Evolutionary conservation across 192 early-diverging fungal species (phyloP), one percentile per base, ranked within the genome.

Genomic region (Coemansia sp.): DNA sequence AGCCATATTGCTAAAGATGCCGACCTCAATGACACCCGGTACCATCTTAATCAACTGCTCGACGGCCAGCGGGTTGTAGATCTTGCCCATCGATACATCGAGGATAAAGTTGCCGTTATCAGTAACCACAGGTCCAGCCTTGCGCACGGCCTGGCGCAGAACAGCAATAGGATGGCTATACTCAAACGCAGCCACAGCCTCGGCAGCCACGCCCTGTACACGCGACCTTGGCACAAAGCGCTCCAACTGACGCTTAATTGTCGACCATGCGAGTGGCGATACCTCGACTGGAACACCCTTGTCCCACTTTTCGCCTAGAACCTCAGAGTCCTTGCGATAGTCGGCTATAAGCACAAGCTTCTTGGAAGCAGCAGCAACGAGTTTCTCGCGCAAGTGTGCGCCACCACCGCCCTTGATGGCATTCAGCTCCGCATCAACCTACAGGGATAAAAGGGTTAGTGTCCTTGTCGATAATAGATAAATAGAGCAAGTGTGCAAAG

Each of bases 331-430:
- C 77, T 98, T 98, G 58, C 93, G 79, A 77, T 89, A 93, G 77
- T 98, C 96, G 41, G 94, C 96, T 67, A 98, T 91, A 64, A 98
- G 85, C 18, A 96, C 87, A 78, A 96, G 92, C 75, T 89, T 92
- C 50, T 87, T 88, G 20, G 95, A 88, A 2, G 90, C 91, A 65
- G 88, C 86, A 20, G 95, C 95, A 41, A 98, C 94, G 12, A 97
- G 87, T 85, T 97, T 97, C 75, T 98, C 96, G 73, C 93, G 94
- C 67, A 98, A 80, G 60, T 98, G 96, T 60, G 94, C 95, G 31
- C 84, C 96, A 62, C 96, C 96, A 29, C 96, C 96, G 24, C 96
- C 95, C 85, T 98, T 98, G 84, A 98, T 98, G 22, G 89, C 93
- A 77, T 97, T 96, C 69, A 97, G 83, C 68, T 89, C 77, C 13